Evolutionary conservation across 139 green algal genomes (phyloP).

Genomic region (Chloropicon primus): DNA sequence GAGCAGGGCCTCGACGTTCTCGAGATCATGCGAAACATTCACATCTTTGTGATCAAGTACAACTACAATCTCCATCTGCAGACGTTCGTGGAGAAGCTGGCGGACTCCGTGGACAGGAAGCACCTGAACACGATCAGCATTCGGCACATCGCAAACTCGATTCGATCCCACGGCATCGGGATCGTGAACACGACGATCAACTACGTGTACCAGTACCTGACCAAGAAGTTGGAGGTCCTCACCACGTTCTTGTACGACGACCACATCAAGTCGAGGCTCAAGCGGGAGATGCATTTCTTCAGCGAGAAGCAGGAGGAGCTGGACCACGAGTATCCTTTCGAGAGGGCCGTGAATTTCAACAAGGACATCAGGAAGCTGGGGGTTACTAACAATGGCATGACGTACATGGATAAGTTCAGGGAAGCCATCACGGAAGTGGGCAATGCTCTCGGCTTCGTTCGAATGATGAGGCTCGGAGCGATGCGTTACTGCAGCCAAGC

Average conservation of each 20-base stretch:
- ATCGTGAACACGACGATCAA: constrained; percentile 19
- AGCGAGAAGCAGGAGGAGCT: neutral
- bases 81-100: constrained; percentile 9
- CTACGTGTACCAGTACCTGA: constrained; percentile 16
- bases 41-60: constrained; percentile 15
- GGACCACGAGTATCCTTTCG: constrained; percentile 10
- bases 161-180: constrained; percentile 14
- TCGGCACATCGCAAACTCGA: constrained; percentile 10
- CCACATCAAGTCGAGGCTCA: constrained; percentile 11
- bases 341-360: constrained; percentile 3
- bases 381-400: constrained; percentile 4
- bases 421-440: constrained; percentile 16
- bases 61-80: constrained; percentile 19
- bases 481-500: neutral
- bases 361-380: constrained; percentile 19
- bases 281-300: neutral
- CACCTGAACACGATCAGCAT: constrained; percentile 10
- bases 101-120: neutral
- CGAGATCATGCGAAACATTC: constrained; percentile 19
- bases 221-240: constrained; percentile 9
- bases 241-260: constrained; percentile 18
- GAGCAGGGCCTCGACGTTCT: constrained; percentile 23
- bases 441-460: constrained; percentile 21
- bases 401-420: constrained; percentile 14
- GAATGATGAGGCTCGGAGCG: constrained; percentile 13